Evolutionary conservation across 2,329 filamentous ascomycete genomes (phyloP).

Genomic region (Xylaria polymorpha): DNA sequence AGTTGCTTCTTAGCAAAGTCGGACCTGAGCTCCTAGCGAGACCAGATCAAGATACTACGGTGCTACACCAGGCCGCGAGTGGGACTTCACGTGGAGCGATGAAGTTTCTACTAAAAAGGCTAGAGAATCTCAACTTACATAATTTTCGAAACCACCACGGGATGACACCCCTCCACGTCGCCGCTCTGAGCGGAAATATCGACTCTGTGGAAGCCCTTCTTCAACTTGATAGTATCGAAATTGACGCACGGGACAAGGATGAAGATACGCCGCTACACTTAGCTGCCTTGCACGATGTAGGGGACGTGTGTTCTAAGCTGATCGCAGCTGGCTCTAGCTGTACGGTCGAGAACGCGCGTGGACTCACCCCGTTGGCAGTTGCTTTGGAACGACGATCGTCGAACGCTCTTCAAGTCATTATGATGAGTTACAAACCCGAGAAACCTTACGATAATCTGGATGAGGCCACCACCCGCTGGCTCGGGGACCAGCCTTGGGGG

Average conservation of each 20-base stretch:
- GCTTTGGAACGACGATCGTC: constrained; percentile 16
- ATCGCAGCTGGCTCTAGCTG: constrained; percentile 6
- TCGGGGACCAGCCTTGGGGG: constrained; percentile 21
- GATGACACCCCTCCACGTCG: constrained; percentile 25
- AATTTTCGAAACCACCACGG: constrained; percentile 8
- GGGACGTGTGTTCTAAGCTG: constrained; percentile 19
- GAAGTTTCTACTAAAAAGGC: constrained; percentile 26
- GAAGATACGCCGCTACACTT: constrained; percentile 24
- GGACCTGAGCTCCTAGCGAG: constrained; percentile 5
- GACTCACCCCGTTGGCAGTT: constrained; percentile 16
- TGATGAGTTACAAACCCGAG: neutral
- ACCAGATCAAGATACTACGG: constrained; percentile 13
- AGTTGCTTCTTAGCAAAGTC: constrained; percentile 27
- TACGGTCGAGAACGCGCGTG: constrained; percentile 7
- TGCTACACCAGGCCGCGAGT: constrained; percentile 28
- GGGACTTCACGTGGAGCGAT: constrained; percentile 22
- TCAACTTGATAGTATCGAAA: constrained; percentile 15
- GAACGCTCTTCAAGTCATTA: constrained; percentile 6
- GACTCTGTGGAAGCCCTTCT: constrained; percentile 24
- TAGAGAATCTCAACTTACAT: constrained; percentile 4
- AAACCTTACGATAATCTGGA: neutral
- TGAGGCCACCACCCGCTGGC: constrained; percentile 11
- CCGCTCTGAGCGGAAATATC: constrained; percentile 23
- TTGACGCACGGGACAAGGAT: constrained; percentile 18
- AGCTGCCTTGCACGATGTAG: constrained; percentile 22